These are phyloP conservation scores for Amaranthus palmeri DNA, from an alignment of 148 eudicot genomes.

Conservation along the genomic window DNA sequence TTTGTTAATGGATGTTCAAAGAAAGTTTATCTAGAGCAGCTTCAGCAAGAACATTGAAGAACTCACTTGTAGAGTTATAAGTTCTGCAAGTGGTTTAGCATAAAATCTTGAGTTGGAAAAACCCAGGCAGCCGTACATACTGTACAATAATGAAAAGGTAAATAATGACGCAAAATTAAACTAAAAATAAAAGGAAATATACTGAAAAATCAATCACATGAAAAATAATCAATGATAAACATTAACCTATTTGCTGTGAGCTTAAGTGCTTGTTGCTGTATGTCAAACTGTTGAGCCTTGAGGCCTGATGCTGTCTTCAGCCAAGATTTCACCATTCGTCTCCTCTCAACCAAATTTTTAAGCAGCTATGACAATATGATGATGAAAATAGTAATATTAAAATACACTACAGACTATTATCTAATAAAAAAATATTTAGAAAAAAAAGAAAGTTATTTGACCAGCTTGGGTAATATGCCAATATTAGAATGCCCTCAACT, in stretches of 20 bases:
- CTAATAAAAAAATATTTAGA: not conserved
- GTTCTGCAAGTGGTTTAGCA: conserved; percentile 96
- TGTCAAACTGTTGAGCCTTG: conserved; percentile 77
- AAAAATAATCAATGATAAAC: conserved; percentile 8
- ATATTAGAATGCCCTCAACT: not conserved
- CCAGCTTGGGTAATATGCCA: not conserved
- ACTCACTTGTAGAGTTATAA: conserved; percentile 70
- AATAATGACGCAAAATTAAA: not conserved
- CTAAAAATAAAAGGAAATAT: conserved; percentile 1
- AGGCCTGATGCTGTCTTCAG: conserved; percentile 76
- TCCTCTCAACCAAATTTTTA: conserved; percentile 79
- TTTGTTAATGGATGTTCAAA: conserved; percentile 4
- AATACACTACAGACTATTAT: not conserved
- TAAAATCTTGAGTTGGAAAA: conserved; percentile 95
- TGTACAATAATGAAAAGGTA: conserved; percentile 33
- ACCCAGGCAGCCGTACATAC: conserved; percentile 99
- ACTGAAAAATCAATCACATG: not conserved
- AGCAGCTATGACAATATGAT: conserved; percentile 47
- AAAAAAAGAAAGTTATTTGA: not conserved
- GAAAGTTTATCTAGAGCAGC: conserved; percentile 4
- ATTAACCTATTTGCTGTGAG: conserved; percentile 92
- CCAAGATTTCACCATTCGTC: conserved; percentile 71
- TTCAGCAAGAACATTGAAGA: not conserved
- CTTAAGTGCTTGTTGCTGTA: conserved; percentile 96
- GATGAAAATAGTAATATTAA: not conserved